Evolutionary conservation across 106 monocot species (phyloP), one percentile per base, ranked within the genome.

Genomic region (Phalaenopsis equestris): DNA sequence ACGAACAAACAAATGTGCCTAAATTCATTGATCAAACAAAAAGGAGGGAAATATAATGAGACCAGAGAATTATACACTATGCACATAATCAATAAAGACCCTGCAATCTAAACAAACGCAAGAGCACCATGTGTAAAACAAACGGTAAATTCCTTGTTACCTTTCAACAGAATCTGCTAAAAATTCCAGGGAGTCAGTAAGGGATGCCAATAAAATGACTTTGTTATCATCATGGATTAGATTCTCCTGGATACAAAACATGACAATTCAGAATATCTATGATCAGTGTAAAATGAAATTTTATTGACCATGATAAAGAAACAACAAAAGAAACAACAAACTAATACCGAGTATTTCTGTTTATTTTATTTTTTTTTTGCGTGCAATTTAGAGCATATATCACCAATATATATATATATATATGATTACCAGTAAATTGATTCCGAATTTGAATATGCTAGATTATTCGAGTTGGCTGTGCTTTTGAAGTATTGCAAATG

Each of bases 161-260:
- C 94, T 94, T 88, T 95, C 94, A 77, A 99, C 91, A 42, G 98
- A 94, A 87, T 94, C 94, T 72, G 94, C 94, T 42, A 95, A 77
- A 85, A 87, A 99, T 87, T 99, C 98, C 84, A 99, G 89, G 43
- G 98, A 99, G 82, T 99, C 98, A 78, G 92, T 99, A 55, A 99
- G 91, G 73, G 98, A 99, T 72, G 98, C 98, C 84, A 99, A 82
- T 65, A 99, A 86, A 75, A 99, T 91, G 17, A 99, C 81, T 82
- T 91, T 94, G 67, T 91, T 85, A 81, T 99, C 98, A 84, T 99
- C 98, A 70, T 85, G 94, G 64, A 99, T 99, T 74, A 99, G 84
- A 88, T 93, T 93, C 52, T 99, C 98, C 98, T 99, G 92, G 81
- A 86, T 3, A 79, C 39, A 18, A 41, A 36, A n/a, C 72, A 81